These are phyloP conservation scores for Trichoderma cornu-damae DNA, from an alignment of 2,329 filamentous ascomycete species.

Conservation along the genomic window DNA sequence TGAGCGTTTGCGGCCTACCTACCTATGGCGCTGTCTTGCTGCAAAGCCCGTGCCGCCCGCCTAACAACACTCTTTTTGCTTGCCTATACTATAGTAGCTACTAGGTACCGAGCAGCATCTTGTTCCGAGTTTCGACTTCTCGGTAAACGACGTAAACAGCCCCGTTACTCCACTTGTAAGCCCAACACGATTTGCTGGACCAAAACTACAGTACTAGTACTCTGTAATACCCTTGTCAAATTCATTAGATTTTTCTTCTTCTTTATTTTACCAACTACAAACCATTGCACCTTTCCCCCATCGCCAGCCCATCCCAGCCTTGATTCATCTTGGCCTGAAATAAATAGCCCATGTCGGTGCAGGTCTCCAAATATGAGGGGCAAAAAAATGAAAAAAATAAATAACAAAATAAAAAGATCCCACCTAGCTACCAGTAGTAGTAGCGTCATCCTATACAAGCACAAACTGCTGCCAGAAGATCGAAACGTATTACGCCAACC, in stretches of 20 bases:
- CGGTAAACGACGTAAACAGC: no score
- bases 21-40: not conserved
- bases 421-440: not conserved
- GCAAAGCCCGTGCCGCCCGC: no score
- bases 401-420: not conserved
- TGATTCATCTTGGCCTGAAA: not conserved
- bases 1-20: no score
- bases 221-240: no score
- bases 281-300: not conserved
- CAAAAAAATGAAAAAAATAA: not conserved
- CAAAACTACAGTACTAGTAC: not conserved
- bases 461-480: not conserved
- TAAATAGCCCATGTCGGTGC: not conserved
- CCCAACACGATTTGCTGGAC: no score
- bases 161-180: no score
- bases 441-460: not conserved
- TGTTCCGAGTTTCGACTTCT: no score
- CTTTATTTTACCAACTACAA: not conserved
- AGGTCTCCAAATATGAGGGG: not conserved
- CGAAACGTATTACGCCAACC: constrained; percentile 17
- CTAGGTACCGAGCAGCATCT: no score
- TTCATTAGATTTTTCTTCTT: not conserved
- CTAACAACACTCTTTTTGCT: not conserved
- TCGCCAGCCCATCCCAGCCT: not conserved
- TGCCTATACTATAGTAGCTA: no score